Base-by-base conservation (phyloP, 176 grass and related monocot species). In the Rhynchospora tenuis region DNA sequence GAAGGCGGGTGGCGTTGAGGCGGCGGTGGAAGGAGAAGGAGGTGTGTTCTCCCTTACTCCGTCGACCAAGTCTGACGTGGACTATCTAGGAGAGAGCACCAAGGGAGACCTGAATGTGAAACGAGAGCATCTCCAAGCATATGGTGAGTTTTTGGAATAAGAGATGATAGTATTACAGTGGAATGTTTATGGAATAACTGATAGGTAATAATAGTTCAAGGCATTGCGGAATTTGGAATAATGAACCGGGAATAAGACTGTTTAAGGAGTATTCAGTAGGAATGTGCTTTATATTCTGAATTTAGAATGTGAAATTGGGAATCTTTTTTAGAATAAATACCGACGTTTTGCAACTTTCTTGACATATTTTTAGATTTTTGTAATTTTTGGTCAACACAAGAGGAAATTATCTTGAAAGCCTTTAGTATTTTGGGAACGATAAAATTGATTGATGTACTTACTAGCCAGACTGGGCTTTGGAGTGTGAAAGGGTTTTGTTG, bases 51-150 rank as follows among this genome's bases (percentile, higher is more conserved):
- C 95, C 4, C 84, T 98, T 64, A 98, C 95, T 38, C 91, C 95
- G 20, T 94, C 92, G 7, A 88, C 88, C 83, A 85, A 85, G 56
- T 98, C 95, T 51, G 84, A 91, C 72, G 92, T 98, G 73, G 95
- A 98, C 79, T 98, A 98, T 86, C 81, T 98, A 1, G 95, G 95
- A 63, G 85, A 98, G 89, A 98, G 92, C 81, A 98, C 95, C 81
- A 98, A 92, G 86, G 95, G 94, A 48, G 92, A 98, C 85, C 82
- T 98, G 84, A 98, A 93, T 81, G 92, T 98, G 54, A 87, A 91
- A 51, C 73, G 47, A 84, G 90, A 94, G 80, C 91, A 90, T 38
- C 87, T 94, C 33, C 88, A 93, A 9, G 89, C 84, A 20, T 86
- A 92, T 22, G 90, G 95, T 98, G 81, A 94, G 95, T 58, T 86